Evolutionary conservation across 2,329 filamentous ascomycete species (phyloP).

Genomic region (Gremmenia infestans): DNA sequence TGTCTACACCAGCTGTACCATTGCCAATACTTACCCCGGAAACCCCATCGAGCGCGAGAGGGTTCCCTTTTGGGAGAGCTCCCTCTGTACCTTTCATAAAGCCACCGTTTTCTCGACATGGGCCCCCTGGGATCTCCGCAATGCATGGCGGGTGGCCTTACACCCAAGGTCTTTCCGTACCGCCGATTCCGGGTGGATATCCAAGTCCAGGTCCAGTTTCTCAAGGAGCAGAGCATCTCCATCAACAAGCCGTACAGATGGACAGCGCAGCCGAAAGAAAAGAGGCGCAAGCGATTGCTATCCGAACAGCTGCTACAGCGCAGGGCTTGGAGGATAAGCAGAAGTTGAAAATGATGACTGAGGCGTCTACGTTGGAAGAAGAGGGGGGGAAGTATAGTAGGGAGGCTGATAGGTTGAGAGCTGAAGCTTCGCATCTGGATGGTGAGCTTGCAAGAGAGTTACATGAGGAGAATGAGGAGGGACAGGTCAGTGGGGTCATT

Average conservation of each 20-base stretch:
- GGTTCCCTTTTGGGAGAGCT: constrained; percentile 14
- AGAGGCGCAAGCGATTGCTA: constrained; percentile 14
- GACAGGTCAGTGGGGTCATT: constrained; percentile 5
- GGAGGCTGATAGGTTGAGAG: constrained; percentile 22
- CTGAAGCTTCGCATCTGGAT: constrained; percentile 23
- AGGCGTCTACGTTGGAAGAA: constrained; percentile 20
- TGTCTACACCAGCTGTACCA: background rate
- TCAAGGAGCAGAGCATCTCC: constrained; percentile 15
- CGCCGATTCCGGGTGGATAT: background rate
- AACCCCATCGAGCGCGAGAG: background rate
- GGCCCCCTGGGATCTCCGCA: constrained; percentile 3
- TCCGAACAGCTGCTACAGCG: constrained; percentile 8
- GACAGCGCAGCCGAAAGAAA: constrained; percentile 13
- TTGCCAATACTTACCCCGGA: constrained; percentile 4
- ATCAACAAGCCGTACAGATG: constrained; percentile 19
- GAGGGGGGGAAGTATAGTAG: constrained; percentile 19
- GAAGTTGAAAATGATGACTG: constrained; percentile 11
- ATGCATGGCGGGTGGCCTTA: constrained; percentile 20
- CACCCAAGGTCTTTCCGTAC: constrained; percentile 11
- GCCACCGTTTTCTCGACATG: background rate
- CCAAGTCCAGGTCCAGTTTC: constrained; percentile 6
- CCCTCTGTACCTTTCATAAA: constrained; percentile 8
- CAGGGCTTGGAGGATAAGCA: constrained; percentile 11
- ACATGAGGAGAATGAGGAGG: constrained; percentile 11
- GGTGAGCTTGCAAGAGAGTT: constrained; percentile 24